Percentiles rank a stretch among this genome's conserved stretches.
Conservation (phyloP, 441 rosid genomes). For the Macaranga tanarius region DNA sequence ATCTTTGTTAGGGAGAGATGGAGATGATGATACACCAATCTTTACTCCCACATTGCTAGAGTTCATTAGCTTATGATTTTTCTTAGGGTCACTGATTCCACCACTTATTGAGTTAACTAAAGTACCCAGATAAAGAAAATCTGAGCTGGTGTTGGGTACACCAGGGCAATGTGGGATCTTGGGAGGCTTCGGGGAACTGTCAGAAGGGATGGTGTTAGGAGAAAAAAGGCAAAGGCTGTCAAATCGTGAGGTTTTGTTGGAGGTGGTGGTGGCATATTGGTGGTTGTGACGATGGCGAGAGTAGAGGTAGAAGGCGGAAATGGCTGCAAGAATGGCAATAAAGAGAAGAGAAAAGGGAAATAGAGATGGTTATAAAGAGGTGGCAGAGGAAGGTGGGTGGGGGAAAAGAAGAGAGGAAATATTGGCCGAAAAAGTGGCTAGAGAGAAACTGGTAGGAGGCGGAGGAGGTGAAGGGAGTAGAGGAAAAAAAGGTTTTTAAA, state of each 20-base stretch:
- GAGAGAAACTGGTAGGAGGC: conserved; percentile 42
- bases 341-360: conserved; percentile 48
- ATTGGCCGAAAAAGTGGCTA: conserved; percentile 81
- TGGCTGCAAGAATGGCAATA: conserved; percentile 43
- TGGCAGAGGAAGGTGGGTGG: conserved; percentile 39
- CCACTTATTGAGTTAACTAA: conserved; percentile 46
- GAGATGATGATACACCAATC: conserved; percentile 48
- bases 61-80: conserved; percentile 28
- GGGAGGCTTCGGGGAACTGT: conserved; percentile 36
- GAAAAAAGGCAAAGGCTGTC: conserved; percentile 71
- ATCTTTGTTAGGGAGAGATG: no score
- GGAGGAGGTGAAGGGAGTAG: conserved; percentile 45
- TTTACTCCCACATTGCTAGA: conserved; percentile 41
- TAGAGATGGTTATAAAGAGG: conserved; percentile 35
- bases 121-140: conserved; percentile 82
- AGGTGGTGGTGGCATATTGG: conserved; percentile 12
- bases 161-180: conserved; percentile 38
- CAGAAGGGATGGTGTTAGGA: conserved; percentile 54
- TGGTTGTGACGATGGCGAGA: conserved; percentile 35
- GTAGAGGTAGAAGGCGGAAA: conserved; percentile 41
- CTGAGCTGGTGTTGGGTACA: conserved; percentile 45
- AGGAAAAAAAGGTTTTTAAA: conserved; percentile 52
- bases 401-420: conserved; percentile 56
- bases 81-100: conserved; percentile 32
- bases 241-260: conserved; percentile 41